Percentiles rank a stretch among this genome's conserved stretches.
phyloP scores from a whole-genome alignment of 2,329 filamentous ascomycete genomes.

The Fusarium marasasianum region DNA sequence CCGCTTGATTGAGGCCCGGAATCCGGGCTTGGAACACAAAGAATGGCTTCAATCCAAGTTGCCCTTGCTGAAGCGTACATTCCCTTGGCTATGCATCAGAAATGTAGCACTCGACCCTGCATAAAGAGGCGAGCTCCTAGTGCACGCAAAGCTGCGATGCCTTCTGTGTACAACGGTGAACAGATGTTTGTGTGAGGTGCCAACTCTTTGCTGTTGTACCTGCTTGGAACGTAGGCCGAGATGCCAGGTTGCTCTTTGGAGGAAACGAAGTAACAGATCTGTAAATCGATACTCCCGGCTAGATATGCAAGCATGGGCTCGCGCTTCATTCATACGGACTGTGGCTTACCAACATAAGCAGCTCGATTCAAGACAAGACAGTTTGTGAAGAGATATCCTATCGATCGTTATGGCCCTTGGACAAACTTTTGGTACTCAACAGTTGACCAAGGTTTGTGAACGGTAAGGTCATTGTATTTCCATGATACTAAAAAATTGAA shows the following conservation, averaged over 20 bases:
- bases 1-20: not conserved
- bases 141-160: not conserved
- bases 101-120: not conserved
- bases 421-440: not conserved
- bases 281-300: not conserved
- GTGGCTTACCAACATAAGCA: not conserved
- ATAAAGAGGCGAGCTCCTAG: slow-evolving; percentile 11
- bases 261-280: not conserved
- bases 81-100: not conserved
- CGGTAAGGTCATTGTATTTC: not conserved
- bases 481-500: not conserved
- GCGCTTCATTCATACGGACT: not conserved
- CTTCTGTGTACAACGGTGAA: not conserved
- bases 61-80: not conserved
- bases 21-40: not conserved
- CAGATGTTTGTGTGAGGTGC: not conserved
- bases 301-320: too few relatives aligned
- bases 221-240: not conserved
- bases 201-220: not conserved
- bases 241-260: not conserved
- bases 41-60: not conserved
- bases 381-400: not conserved
- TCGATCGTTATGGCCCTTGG: not conserved
- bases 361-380: not conserved
- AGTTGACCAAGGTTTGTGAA: not conserved